phyloP scores from a whole-genome alignment of 805 yeast genomes.

The Metschnikowia peoriensis region DNA sequence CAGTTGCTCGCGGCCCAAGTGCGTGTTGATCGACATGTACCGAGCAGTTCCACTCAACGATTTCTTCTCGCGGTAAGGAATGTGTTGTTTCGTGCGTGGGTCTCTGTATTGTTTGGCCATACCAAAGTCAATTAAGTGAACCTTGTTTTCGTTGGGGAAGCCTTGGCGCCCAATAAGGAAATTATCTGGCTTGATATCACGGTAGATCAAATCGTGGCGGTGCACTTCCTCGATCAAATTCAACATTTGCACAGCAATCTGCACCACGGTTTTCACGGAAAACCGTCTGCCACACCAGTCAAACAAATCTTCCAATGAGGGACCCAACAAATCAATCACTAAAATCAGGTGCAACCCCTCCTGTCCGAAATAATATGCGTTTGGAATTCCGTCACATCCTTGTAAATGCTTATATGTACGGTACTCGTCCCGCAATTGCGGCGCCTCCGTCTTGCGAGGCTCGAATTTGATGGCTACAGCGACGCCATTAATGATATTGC shows the following conservation, averaged over 20 bases:
- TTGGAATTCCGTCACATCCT: constrained; percentile 74
- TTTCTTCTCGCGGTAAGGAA: constrained; percentile 92
- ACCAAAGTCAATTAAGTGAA: constrained; percentile 78
- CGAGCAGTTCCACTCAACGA: constrained; percentile 97
- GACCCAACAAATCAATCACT: constrained; percentile 75
- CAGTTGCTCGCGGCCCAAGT: constrained; percentile 93
- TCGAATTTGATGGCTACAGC: constrained; percentile 81
- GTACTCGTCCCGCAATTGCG: constrained; percentile 79
- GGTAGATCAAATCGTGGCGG: constrained; percentile 70
- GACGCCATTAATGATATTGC: constrained; percentile 61
- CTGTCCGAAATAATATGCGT: constrained; percentile 80
- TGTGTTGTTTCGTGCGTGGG: constrained; percentile 75
- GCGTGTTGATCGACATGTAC: constrained; percentile 93
- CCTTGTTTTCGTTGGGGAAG: constrained; percentile 58
- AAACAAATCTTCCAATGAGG: constrained; percentile 77
- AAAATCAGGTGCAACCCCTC: constrained; percentile 79
- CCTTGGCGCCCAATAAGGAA: constrained; percentile 68
- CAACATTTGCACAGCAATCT: constrained; percentile 77
- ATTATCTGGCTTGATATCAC: constrained; percentile 85
- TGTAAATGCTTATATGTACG: constrained; percentile 71
- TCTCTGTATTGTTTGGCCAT: constrained; percentile 86
- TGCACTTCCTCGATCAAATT: constrained; percentile 69
- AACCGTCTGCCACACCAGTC: constrained; percentile 86
- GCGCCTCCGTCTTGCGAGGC: constrained; percentile 78
- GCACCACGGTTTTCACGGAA: constrained; percentile 68